These are phyloP conservation scores for Plicaturopsis crispa DNA, from an alignment of 768 basidiomycete genomes.

Conservation along the genomic window DNA sequence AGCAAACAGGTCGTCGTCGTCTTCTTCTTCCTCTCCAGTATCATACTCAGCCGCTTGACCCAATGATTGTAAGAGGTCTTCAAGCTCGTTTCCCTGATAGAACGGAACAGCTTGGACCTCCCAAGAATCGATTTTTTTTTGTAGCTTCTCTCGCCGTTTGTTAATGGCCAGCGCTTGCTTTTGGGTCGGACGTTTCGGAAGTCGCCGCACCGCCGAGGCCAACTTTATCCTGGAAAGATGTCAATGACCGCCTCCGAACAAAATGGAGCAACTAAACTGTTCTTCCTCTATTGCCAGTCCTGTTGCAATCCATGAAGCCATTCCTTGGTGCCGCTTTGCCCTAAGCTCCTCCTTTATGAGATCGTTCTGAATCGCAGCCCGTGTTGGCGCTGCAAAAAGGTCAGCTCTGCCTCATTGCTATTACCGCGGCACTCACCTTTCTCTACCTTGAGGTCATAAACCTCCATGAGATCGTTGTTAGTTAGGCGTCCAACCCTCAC, in stretches of 20 bases:
- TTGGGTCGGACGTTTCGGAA: too few species aligned
- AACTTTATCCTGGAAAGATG: too few species aligned
- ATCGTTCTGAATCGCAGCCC: neutral
- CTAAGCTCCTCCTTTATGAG: neutral
- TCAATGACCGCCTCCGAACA: neutral
- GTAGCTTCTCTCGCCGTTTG: too few species aligned
- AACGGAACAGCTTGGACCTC: too few species aligned
- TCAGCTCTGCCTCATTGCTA: neutral
- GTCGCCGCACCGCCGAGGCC: too few species aligned
- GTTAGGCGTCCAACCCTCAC: neutral
- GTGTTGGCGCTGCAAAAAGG: neutral
- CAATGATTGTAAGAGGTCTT: too few species aligned
- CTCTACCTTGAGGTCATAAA: slow-evolving; percentile 3
- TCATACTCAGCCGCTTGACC: too few species aligned
- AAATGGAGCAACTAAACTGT: neutral
- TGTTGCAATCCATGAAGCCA: slow-evolving; percentile 1
- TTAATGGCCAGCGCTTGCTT: too few species aligned
- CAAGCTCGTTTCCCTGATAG: too few species aligned
- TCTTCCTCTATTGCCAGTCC: slow-evolving; percentile 2
- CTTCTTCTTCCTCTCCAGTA: neutral
- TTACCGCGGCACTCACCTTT: slow-evolving; percentile 3
- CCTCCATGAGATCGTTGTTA: slow-evolving; percentile 2
- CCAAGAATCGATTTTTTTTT: too few species aligned
- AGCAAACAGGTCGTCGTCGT: neutral
- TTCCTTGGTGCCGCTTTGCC: neutral